Base-by-base conservation (phyloP, 768 basidiomycete species). In the Scleroderma bovista region DNA sequence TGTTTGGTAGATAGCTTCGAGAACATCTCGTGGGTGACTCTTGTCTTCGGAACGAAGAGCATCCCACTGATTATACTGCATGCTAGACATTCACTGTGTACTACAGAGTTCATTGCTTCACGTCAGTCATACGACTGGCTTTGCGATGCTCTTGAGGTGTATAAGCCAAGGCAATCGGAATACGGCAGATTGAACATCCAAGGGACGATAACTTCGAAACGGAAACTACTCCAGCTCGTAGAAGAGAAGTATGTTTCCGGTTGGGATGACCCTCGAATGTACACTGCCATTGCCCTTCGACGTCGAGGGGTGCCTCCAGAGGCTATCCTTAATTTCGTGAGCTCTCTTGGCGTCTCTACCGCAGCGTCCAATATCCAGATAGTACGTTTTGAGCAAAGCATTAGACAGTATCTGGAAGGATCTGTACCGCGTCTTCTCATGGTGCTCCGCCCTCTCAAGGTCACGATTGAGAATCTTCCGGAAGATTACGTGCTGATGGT, bases 81-180 rank as follows among this genome's bases (percentile, higher is more conserved):
- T 5, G 26, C 10, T 40, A 98, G 95, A 22, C 96, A 99, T 73
- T 98, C 96, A 1, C 76, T 99, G 6, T 99, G 96, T 62, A 99
- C 96, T 1, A 83, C 81, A 34, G 96, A 99, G 67, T 99, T 99
- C 67, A 85, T 98, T 58, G 83, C 85, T 19, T 93, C 96, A 2
- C 88, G 96, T 48, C 89, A 93, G 63, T 96, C 96, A 0, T 98
- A 99, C 66, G 96, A 99, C 61, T 99, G 96, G 96, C 79, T 99
- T 12, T 99, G 96, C 60, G 95, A 99, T 63, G 92, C 90, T 3
- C 75, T 98, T n/a, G 90, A 89, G 53, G 86, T 98, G 2, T 99
- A 98, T 77, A 96, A 93, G 66, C 94, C 96, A 19, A 84, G 84
- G 50, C 96, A 99, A 70, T 94, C 92, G 42, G 96, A 99, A 66